Evolutionary conservation across 176 grass and related monocot genomes (phyloP), one percentile per base, ranked within the genome.

Genomic region (Ensete ventricosum): DNA sequence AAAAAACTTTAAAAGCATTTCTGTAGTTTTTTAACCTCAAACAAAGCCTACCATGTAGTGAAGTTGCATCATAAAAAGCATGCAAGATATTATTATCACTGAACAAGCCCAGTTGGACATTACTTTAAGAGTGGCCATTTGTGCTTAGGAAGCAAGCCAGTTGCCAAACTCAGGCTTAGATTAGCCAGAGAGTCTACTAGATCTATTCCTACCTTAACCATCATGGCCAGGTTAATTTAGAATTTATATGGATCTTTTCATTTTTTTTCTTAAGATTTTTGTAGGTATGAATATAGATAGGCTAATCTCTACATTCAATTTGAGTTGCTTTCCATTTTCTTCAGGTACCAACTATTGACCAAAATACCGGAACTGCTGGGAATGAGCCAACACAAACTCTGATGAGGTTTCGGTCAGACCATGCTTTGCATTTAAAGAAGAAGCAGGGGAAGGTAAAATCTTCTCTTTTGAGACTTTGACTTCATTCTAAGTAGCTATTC

Each of bases 361-460:
- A 93, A 93, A 88, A 97, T 1, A 85, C 43, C 52, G 94, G 84
- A 54, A 78, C 79, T 69, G 14, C 53, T 76, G 85, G 85, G 24
- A 75, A 55, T 2, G 94, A 97, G 77, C 90, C 95, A 68, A 97
- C 88, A 77, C 76, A 87, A 87, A 89, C 83, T 48, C 84, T 97
- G 71, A 73, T 77, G 72, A 93, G 85, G 54, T 97, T 93, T 72
- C 73, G 94, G 50, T 97, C 93, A 0, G 90, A 83, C 53, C 69
- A 90, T 80, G 83, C 79, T 14, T 19, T 97, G 64, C 83, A 82
- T 22, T 85, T 76, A 2, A 90, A 68, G 68, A 90, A 96, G 83
- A 83, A 86, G 13, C 84, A 90, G 81, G 78, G 81, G 1, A 24
- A 79, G 85, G 93, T 92, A 77, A 87, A 23, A 17, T 66, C 2